Evolutionary conservation across 805 yeast genomes (phyloP), one percentile per base, ranked within the genome.

Genomic region (Pichia insulana): DNA sequence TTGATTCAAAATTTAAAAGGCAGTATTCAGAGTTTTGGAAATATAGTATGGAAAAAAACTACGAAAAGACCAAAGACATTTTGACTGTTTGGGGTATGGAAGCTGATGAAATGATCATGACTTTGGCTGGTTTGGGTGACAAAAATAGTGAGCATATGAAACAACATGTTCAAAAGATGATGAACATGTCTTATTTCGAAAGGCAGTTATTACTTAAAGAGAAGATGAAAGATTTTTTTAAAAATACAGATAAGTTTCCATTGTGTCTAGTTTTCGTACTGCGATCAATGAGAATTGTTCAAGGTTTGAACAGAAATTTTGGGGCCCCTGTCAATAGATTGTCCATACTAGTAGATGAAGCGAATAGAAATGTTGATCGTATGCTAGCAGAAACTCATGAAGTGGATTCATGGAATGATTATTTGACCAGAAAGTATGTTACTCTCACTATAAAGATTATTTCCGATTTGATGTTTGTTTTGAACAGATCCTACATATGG

Each of bases 291-390:
- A 65, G 89, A 46, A 82, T 83, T 66, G 71, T 84, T 39, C 90
- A 83, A 56, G 78, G 78, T 19, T 59, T 80, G 48, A 83, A 84
- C 56, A 76, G 75, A 49, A 64, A 63, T 30, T 74, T 73, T 55
- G 85, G 81, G 4, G 74, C 86, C 13, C 90, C 89, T 0, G 80
- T 82, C n/a, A 83, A 83, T 56, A 67, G 92, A 44, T 62, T 83
- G 50, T 78, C 77, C 44, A 55, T 80, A 25, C 64, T 83, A 41
- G 83, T 84, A 0, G 59, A 65, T 13, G 78, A 75, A 51, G 85
- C 86, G 27, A 54, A 55, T 18, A 50, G 41, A 31, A 45, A 56
- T 11, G 58, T 59, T 22, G 44, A 35, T 8, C 22, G 44, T 44
- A 39, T 46, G 37, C 31, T 42, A 26, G 17, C 30, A 28, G 37